These are phyloP conservation scores for Sordariomycetes sp. DNA, from an alignment of 2,329 filamentous ascomycete species.

Conservation along the genomic window DNA sequence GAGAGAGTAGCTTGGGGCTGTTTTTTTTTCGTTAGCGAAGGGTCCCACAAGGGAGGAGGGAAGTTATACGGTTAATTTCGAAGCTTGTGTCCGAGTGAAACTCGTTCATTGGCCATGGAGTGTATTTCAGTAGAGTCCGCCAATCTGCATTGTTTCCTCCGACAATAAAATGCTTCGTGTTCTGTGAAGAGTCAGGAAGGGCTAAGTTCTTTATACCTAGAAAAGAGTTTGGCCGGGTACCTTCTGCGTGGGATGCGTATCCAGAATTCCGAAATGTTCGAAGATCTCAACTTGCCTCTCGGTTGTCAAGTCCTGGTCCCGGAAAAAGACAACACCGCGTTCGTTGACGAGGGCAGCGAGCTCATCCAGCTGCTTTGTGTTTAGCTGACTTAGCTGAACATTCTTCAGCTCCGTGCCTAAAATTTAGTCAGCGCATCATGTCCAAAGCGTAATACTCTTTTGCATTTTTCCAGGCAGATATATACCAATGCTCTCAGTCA, in stretches of 20 bases:
- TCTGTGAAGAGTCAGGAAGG: not conserved
- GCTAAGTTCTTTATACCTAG: no score
- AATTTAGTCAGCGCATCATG: no score
- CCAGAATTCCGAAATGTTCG: constrained; percentile 63
- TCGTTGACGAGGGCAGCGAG: constrained; percentile 66
- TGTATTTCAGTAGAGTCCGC: constrained; percentile 26
- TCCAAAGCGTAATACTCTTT: no score
- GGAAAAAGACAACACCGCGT: constrained; percentile 71
- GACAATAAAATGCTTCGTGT: constrained; percentile 28
- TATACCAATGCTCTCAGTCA: constrained; percentile 30
- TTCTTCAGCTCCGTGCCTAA: constrained; percentile 23
- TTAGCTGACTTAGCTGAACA: constrained; percentile 35
- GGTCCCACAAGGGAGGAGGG: not conserved
- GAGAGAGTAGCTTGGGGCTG: constrained; percentile 27
- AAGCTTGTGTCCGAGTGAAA: constrained; percentile 33
- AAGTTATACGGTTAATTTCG: constrained; percentile 22
- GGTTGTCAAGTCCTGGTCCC: constrained; percentile 58
- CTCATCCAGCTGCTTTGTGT: constrained; percentile 40
- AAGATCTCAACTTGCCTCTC: constrained; percentile 30
- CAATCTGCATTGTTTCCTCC: constrained; percentile 34
- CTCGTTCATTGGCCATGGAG: constrained; percentile 27
- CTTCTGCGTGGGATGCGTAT: constrained; percentile 52
- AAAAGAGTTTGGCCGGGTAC: constrained; percentile 6
- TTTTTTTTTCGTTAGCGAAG: not conserved
- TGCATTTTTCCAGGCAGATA: no score